Base-by-base conservation (phyloP, 352 stramenopile genomes). In the Pythium rhizo-oryzae region DNA sequence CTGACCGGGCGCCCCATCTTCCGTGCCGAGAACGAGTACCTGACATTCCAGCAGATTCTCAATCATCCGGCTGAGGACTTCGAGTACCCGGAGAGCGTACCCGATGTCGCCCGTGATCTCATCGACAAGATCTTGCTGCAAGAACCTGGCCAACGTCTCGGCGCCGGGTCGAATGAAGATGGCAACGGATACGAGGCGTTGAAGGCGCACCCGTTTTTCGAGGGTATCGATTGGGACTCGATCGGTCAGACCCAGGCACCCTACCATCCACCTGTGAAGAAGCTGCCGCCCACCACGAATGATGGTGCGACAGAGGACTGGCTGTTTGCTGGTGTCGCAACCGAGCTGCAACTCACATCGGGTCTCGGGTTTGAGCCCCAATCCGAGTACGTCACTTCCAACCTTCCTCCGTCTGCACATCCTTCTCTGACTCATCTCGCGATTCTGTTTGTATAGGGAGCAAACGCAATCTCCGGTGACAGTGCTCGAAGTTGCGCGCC, bases 1-100 rank as follows among this genome's bases (percentile, higher is more conserved):
- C 75, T 96, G 4, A 84, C 92, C 0, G 92, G 92, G 4, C 71
- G 78, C 25, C 84, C 89, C 24, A 89, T 95, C 28, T 98, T 97
- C 77, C 81, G 87, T 8, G 92, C 85, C 7, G 89, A 95, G 59
- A 97, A 94, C 60, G 92, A 98, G 58, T 97, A 97, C 53, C 72
- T 97, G n/a, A 97, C 91, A 41, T 97, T 97, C 67, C 87, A 97
- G 69, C 84, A 94, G 69, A 96, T 96, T 66, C 71, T 96, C 47
- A 93, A 93, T 68, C 88, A 96, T 57, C 85, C 86, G 13, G 82
- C 82, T 13, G 88, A 92, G 58, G 80, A 91, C 37, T 94, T 96
- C 37, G 35, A 23, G 24, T 67, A 67, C 25, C 60, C 60, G 6
- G 60, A 67, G 12, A 28, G 50, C 11, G 53, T 67, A 2, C 82